Base-by-base conservation (phyloP, 208 protist species). In the Wallacemonas sp. region DNA sequence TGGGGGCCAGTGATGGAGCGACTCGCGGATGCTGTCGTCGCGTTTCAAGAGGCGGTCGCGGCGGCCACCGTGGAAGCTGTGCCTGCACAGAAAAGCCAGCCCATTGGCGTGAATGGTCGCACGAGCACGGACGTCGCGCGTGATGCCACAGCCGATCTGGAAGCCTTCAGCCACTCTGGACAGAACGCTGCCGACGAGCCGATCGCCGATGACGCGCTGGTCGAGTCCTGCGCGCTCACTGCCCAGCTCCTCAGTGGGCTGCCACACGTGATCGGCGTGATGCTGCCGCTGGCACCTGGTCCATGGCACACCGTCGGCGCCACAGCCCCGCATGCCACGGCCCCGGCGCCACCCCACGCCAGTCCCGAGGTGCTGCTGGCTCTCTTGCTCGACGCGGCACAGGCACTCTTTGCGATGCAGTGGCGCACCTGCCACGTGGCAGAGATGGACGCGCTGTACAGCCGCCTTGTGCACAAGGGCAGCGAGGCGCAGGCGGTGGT, bases 341-440 rank as follows among this genome's bases (percentile, higher is more conserved):
- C 14, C 56, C 4, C 84, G 81, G 0, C 70, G 1, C 11, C 60
- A 1, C 52, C 52, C 3, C 52, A 58, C 30, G 74, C 67, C 1
- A 62, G 74, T 17, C 62, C 68, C 30, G 26, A 60, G 44, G 76
- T 90, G 33, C 56, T 93, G 16, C 61, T 84, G 27, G 72, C 68
- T 36, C 68, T 92, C n/a, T 70, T 86, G 19, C 60, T 88, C 17
- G 71, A 83, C 30, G 70, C 80, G 2, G 76, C 70, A 8, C 65
- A 80, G 34, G 70, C 52, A 2, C 83, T 90, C 64, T 89, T 95
- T 65, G 74, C 85, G 1, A 70, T 81, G 17, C 70, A 92, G 21
- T 95, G 90, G 90, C 84, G 90, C 46, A 80, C 89, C 30, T 85
- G 81, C 44, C 74, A 91, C 72, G 68, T 80, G 14, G 38, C 69